phyloP scores from a whole-genome alignment of 2,329 filamentous ascomycete genomes.

The Bipolaris cookei region DNA sequence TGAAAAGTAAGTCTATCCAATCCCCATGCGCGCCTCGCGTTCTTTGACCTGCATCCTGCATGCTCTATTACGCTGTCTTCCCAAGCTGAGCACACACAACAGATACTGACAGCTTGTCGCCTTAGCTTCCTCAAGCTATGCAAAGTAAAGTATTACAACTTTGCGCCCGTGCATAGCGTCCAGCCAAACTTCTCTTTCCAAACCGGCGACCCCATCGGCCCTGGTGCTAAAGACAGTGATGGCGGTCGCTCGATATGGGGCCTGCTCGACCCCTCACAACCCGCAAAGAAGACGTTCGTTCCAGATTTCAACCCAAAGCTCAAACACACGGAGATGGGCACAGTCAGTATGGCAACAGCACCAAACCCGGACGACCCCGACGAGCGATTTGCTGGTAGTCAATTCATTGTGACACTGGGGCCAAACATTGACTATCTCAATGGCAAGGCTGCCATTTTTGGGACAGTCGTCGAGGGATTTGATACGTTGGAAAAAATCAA shows the following conservation, averaged over 20 bases:
- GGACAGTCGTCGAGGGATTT: slow-evolving; percentile 94
- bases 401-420: slow-evolving; percentile 91
- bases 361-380: slow-evolving; percentile 78
- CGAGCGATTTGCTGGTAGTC: slow-evolving; percentile 80
- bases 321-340: slow-evolving; percentile 87
- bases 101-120: slow-evolving; percentile 58
- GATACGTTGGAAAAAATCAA: slow-evolving; percentile 95
- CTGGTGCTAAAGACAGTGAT: slow-evolving; percentile 82
- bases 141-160: slow-evolving; percentile 99
- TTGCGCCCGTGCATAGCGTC: slow-evolving; percentile 86
- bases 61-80: slow-evolving; percentile 35
- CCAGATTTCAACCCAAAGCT: slow-evolving; percentile 86
- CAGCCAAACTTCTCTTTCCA: slow-evolving; percentile 97
- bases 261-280: slow-evolving; percentile 65
- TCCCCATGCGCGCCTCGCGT: slow-evolving; percentile 21
- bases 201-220: slow-evolving; percentile 91
- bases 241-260: slow-evolving; percentile 95
- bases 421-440: slow-evolving; percentile 90
- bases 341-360: slow-evolving; percentile 96
- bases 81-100: slow-evolving; percentile 59
- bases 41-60: slow-evolving; percentile 31
- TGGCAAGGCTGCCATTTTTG: slow-evolving; percentile 93
- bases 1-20: slow-evolving; percentile 76
- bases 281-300: slow-evolving; percentile 76
- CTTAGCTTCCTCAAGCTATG: slow-evolving; percentile 94